These are phyloP conservation scores for Rheum nobile DNA, from an alignment of 148 eudicot species.

Conservation along the genomic window DNA sequence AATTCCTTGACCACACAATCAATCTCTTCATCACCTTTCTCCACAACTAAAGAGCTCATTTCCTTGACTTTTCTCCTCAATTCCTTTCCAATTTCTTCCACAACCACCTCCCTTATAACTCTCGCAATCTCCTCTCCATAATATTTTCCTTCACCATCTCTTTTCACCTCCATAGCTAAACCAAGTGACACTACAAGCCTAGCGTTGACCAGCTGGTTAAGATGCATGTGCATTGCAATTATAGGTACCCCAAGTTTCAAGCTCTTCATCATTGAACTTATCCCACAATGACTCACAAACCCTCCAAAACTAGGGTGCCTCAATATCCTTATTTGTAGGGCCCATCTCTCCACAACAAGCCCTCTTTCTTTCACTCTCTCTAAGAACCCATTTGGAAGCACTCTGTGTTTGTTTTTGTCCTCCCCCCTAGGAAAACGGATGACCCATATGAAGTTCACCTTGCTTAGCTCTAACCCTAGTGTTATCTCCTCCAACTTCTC, in stretches of 20 bases:
- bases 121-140: slow-evolving; percentile 9
- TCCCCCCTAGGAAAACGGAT: slow-evolving; percentile 2
- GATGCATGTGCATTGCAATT: slow-evolving; percentile 13
- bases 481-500: slow-evolving; percentile 9
- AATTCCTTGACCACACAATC: slow-evolving; percentile 8
- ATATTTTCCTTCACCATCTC: slow-evolving; percentile 11
- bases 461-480: slow-evolving; percentile 9
- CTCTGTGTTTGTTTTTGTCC: not conserved
- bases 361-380: slow-evolving; percentile 4
- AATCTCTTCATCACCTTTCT: slow-evolving; percentile 12
- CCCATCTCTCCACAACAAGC: slow-evolving; percentile 7
- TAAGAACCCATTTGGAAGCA: slow-evolving; percentile 9
- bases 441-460: slow-evolving; percentile 11
- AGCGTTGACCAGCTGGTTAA: slow-evolving; percentile 12
- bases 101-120: slow-evolving; percentile 1
- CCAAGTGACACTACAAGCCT: slow-evolving; percentile 7
- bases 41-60: slow-evolving; percentile 4
- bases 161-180: slow-evolving; percentile 1
- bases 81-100: slow-evolving; percentile 8
- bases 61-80: slow-evolving; percentile 9
- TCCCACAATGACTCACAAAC: slow-evolving; percentile 14
- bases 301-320: slow-evolving; percentile 8
- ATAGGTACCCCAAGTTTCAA: slow-evolving; percentile 13
- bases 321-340: slow-evolving; percentile 1
- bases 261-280: slow-evolving; percentile 10